A percentile compares a stretch with the other conserved stretches of the same genome.
These are phyloP conservation scores for Tylopilus sp. DNA, from an alignment of 1,284 basidiomycete species.

Conservation along the genomic window DNA sequence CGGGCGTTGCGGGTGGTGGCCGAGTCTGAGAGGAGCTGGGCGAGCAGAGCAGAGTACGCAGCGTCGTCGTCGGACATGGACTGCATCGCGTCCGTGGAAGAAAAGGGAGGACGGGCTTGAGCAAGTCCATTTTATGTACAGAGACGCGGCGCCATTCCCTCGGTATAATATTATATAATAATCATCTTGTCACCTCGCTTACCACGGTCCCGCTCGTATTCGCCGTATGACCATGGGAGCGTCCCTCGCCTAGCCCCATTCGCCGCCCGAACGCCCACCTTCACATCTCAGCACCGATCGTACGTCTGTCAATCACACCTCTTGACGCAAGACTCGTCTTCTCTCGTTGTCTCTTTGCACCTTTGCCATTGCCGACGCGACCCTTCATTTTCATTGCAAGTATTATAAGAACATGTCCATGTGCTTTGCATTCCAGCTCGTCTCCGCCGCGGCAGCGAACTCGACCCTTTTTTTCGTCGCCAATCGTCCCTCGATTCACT, in stretches of 20 bases:
- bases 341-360: background rate
- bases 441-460: background rate
- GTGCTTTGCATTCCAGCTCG: too few relatives aligned
- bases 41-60: slow-evolving; percentile 28
- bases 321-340: slow-evolving; percentile 1
- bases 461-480: background rate
- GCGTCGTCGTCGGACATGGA: slow-evolving; percentile 30
- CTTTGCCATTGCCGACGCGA: slow-evolving; percentile 12
- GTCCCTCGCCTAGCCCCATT: background rate
- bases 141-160: slow-evolving; percentile 14
- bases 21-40: slow-evolving; percentile 26
- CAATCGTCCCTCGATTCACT: slow-evolving; percentile 1
- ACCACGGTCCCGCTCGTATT: slow-evolving; percentile 5
- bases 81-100: slow-evolving; percentile 6
- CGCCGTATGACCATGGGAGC: slow-evolving; percentile 6
- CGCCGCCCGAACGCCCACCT: background rate
- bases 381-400: too few relatives aligned
- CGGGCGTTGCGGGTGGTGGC: slow-evolving; percentile 26
- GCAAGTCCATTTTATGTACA: slow-evolving; percentile 18
- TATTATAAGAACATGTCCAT: too few relatives aligned
- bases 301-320: background rate
- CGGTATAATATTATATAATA: slow-evolving; percentile 14
- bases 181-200: too few relatives aligned
- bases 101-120: too few relatives aligned
- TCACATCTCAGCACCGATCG: background rate